Conservation (phyloP, 805 yeast genomes). For the Isabelozyma pseudorhagii region DNA sequence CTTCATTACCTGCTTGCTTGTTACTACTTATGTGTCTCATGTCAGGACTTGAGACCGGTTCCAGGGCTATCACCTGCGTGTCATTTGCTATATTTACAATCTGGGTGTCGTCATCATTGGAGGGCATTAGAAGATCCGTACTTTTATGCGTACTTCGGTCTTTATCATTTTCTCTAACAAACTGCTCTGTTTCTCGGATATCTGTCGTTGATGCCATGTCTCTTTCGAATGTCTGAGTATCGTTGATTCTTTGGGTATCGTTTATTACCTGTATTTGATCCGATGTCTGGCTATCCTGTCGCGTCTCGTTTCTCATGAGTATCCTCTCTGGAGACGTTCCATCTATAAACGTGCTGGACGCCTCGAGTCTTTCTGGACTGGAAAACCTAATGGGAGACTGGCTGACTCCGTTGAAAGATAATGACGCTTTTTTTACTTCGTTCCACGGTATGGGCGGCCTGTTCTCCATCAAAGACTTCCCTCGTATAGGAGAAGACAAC, state of each 20-base stretch:
- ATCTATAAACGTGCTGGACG: neutral
- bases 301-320: neutral
- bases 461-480: neutral
- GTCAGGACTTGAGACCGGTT: too few species aligned
- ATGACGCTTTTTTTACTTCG: neutral
- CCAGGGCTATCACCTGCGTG: constrained; percentile 11
- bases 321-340: constrained; percentile 3
- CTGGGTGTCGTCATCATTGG: constrained; percentile 1
- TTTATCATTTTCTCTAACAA: too few species aligned
- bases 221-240: too few species aligned
- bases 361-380: neutral
- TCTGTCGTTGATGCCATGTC: too few species aligned
- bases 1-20: neutral
- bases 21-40: neutral
- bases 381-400: neutral
- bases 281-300: too few species aligned
- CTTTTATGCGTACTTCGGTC: too few species aligned
- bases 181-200: too few species aligned
- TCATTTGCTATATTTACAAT: constrained; percentile 3
- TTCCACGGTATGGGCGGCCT: neutral
- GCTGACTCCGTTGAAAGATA: neutral
- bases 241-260: too few species aligned
- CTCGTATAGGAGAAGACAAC: neutral
- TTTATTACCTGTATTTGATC: too few species aligned
- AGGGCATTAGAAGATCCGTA: too few species aligned